Conservation (phyloP, 2,329 filamentous ascomycete species). For the Aspergillus novoparasiticus region DNA sequence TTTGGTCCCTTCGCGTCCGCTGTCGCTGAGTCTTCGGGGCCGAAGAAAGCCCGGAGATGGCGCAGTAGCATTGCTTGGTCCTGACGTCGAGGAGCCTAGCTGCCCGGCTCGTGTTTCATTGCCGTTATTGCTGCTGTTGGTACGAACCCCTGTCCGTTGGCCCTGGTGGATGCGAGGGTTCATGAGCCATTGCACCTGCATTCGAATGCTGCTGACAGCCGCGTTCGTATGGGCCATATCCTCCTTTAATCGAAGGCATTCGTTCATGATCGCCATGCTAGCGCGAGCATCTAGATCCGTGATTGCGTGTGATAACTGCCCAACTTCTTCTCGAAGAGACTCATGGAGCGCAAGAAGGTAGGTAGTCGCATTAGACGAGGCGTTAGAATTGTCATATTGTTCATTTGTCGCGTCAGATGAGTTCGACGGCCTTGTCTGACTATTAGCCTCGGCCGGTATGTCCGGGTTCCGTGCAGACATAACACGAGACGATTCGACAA, state of each 20-base stretch:
- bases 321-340: constrained; percentile 61
- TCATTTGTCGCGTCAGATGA: constrained; percentile 19
- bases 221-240: constrained; percentile 64
- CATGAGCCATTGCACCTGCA: constrained; percentile 66
- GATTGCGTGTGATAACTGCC: constrained; percentile 56
- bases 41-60: constrained; percentile 28
- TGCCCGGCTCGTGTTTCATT: constrained; percentile 20
- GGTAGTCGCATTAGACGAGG: constrained; percentile 48
- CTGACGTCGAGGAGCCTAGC: constrained; percentile 26
- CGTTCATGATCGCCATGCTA: constrained; percentile 65
- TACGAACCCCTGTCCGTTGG: constrained; percentile 28
- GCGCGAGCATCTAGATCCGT: constrained; percentile 62
- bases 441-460: constrained; percentile 11
- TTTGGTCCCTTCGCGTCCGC: constrained; percentile 46
- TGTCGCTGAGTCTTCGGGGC: constrained; percentile 42
- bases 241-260: constrained; percentile 62
- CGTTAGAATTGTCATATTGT: constrained; percentile 26
- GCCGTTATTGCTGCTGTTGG: constrained; percentile 16
- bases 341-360: constrained; percentile 65
- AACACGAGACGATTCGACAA: constrained; percentile 35
- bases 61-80: constrained; percentile 28
- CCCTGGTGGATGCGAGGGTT: constrained; percentile 56
- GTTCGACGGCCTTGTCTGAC: constrained; percentile 9
- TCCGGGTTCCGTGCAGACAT: constrained; percentile 13
- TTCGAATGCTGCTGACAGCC: constrained; percentile 59